Evolutionary conservation across 495 filamentous ascomycete species (phyloP), one percentile per base, ranked within the genome.

Genomic region (Aspergillus ellipticus): DNA sequence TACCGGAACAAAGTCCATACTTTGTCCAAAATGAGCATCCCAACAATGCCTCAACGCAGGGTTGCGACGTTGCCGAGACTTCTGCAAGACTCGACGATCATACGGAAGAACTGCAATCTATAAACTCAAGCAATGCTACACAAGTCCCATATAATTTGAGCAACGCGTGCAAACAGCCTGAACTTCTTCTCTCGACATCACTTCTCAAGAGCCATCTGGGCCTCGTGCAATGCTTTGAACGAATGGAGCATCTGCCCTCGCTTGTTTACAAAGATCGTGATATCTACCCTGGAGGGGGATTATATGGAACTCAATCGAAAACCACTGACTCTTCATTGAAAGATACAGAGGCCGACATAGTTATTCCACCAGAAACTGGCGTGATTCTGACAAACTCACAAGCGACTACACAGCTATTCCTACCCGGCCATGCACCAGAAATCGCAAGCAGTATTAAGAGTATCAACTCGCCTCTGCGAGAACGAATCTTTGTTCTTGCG

Each of bases 341-440:
- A 20, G 9, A 39, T n/a, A 20, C 21, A 17, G 91, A 96, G 67
- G 89, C 89, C 9, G 92, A 96, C 65, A 57, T 96, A 13, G 83
- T 88, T 28, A 58, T 92, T 42, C 90, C 90, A 0, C 85, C 89
- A 0, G 73, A 74, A 2, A 86, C 82, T 0, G 90, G 88, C 0
- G 71, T 96, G 13, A 63, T 95, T 9, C 62, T 87, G 6, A 89
- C 89, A 9, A 89, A 85, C 1, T 74, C 91, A 6, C 83, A 92
- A 58, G 82, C 85, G 58, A 82, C 89, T 48, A 89, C 87, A 29
- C 91, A 96, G 62, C 78, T 79, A 46, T 68, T 76, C 26, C 73
- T 90, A 0, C 89, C 90, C 0, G 89, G 87, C 1, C 76, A 84
- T 47, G 68, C 51, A 24, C 54, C 63, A 20, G 54, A 26, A 7